A percentile compares a stretch with the other conserved stretches of the same genome.
phyloP scores from a whole-genome alignment of 2,329 filamentous ascomycete genomes.

The Phoma sp. region DNA sequence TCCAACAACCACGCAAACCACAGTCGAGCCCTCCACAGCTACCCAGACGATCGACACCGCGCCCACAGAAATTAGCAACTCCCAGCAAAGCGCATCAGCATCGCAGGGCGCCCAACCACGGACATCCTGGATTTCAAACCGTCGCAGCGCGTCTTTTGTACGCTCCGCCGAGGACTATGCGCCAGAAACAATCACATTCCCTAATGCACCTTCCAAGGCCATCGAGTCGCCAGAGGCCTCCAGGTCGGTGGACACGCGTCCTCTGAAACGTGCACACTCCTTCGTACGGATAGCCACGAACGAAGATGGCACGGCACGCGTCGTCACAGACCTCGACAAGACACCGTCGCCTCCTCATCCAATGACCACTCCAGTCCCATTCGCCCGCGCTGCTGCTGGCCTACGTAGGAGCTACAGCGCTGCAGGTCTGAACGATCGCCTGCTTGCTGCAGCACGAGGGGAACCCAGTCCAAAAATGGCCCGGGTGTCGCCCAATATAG shows the following conservation, averaged over 20 bases:
- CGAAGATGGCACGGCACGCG: slow-evolving; percentile 87
- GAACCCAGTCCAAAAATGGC: slow-evolving; percentile 43
- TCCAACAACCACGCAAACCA: slow-evolving; percentile 27
- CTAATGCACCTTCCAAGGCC: slow-evolving; percentile 29
- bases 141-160: slow-evolving; percentile 52
- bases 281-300: slow-evolving; percentile 81
- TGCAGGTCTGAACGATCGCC: slow-evolving; percentile 52
- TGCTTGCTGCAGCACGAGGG: slow-evolving; percentile 35
- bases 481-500: slow-evolving; percentile 64
- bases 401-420: slow-evolving; percentile 77
- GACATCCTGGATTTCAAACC: slow-evolving; percentile 54
- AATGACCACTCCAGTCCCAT: slow-evolving; percentile 55
- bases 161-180: slow-evolving; percentile 43
- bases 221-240: slow-evolving; percentile 52
- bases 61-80: slow-evolving; percentile 36
- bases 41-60: slow-evolving; percentile 31
- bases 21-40: slow-evolving; percentile 31
- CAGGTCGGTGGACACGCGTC: slow-evolving; percentile 52
- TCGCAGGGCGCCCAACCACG: slow-evolving; percentile 43
- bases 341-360: slow-evolving; percentile 71
- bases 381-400: slow-evolving; percentile 53
- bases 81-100: slow-evolving; percentile 39
- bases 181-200: slow-evolving; percentile 40
- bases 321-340: slow-evolving; percentile 72
- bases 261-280: slow-evolving; percentile 52